Evolutionary conservation across 495 filamentous ascomycete genomes (phyloP), one percentile per base, ranked within the genome.

Genomic region (Aspergillus nanangensis): DNA sequence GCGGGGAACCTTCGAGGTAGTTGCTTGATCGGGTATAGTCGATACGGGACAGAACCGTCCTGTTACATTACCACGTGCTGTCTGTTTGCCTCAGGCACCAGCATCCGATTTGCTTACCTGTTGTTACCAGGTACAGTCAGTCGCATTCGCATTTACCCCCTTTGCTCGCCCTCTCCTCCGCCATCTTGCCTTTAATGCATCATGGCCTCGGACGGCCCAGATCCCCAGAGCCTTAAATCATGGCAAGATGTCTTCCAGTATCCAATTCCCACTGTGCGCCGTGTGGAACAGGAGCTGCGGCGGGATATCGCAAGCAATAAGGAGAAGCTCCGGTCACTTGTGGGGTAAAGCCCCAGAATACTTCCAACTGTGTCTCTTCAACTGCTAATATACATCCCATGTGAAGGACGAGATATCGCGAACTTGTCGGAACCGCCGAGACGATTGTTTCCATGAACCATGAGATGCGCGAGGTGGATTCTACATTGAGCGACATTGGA

Each of bases 341-440:
- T 97, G 56, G 94, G 93, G 85, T 85, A 71, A 50, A n/a, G n/a
- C n/a, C n/a, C n/a, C n/a, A n/a, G 75, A 49, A 20, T 36, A 39
- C 21, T 27, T 8, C 5, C 18, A 15, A 21, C 44, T 31, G 3
- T 8, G 8, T 3, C 5, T 3, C 2, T 10, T 23, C 31, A 25
- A 24, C 33, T 0, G 35, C 57, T 59, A 53, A 63, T 22, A 18
- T 17, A 36, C 32, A 31, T 46, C 21, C 27, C 15, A 13, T 15
- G 8, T 51, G 7, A 54, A 86, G 83, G n/a, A 87, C 79, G 45
- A 86, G 88, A 61, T 98, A 98, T 65, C 82, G 93, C 58, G 88
- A 95, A 51, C 80, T 97, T 9, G 81, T 98, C 15, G 87, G 87
- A 37, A 96, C 94, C 1, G 93, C 93, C 22, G 90, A 96, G 60